Conservation (phyloP, 306 rosid species). For the Prunus dulcis region DNA sequence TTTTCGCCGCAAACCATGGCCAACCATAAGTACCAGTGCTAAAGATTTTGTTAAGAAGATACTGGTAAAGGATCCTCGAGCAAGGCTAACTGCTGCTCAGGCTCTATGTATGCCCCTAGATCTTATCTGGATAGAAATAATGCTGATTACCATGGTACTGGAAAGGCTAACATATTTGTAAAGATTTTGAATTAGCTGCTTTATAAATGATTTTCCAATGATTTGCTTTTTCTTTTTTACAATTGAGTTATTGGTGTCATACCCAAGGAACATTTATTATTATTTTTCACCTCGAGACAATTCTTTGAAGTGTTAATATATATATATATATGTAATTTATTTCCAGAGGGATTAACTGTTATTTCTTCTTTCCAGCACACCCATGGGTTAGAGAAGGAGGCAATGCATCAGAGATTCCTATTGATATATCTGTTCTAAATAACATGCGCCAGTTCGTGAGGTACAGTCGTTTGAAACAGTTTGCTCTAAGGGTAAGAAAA, state of each 20-base stretch:
- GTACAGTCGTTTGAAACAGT: constrained; percentile 94
- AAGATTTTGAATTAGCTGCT: not conserved
- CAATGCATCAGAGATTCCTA: constrained; percentile 85
- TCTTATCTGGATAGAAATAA: constrained; percentile 20
- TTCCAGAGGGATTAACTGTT: constrained; percentile 13
- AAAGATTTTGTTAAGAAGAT: constrained; percentile 95
- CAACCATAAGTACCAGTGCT: constrained; percentile 64
- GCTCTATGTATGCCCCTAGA: constrained; percentile 74
- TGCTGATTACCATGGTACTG: constrained; percentile 18
- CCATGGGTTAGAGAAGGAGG: constrained; percentile 99
- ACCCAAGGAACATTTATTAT: constrained; percentile 8
- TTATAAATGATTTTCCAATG: not conserved
- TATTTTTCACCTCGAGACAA: not conserved
- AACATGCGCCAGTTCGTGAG: constrained; percentile 94
- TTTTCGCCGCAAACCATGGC: constrained; percentile 98
- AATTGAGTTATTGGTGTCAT: constrained; percentile 5
- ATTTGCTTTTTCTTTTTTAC: not conserved
- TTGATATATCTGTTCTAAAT: constrained; percentile 87
- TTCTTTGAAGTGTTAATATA: not conserved
- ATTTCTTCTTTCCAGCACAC: constrained; percentile 68
- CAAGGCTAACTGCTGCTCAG: constrained; percentile 98
- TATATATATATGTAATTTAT: not conserved
- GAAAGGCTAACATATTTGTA: not conserved
- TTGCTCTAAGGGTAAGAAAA: constrained; percentile 78
- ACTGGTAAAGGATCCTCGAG: constrained; percentile 93